phyloP scores from a whole-genome alignment of 176 grass and related monocot genomes.

The Pontederia crassipes region DNA sequence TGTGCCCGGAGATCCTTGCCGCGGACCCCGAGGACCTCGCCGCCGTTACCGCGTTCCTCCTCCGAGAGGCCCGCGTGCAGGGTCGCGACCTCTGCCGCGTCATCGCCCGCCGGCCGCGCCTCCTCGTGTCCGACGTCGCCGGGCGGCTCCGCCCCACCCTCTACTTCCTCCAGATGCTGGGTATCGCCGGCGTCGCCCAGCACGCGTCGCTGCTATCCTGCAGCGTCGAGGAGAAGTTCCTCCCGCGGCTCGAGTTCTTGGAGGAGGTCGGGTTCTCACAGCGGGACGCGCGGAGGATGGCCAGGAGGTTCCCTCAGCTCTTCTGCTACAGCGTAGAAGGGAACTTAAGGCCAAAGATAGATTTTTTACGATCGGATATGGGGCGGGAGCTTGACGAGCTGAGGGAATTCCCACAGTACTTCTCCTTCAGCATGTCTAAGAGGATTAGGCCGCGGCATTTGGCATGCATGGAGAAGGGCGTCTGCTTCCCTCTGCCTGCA shows the following conservation, averaged over 20 bases:
- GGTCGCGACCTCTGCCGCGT: constrained; percentile 35
- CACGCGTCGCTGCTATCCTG: constrained; percentile 74
- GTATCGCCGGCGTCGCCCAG: constrained; percentile 39
- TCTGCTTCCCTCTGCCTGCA: constrained; percentile 49
- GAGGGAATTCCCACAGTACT: constrained; percentile 70
- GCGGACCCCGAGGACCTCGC: constrained; percentile 19
- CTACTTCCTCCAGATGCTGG: constrained; percentile 81
- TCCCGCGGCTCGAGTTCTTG: constrained; percentile 78
- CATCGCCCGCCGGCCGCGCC: constrained; percentile 54
- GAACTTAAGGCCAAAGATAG: constrained; percentile 74
- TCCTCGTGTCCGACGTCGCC: constrained; percentile 66
- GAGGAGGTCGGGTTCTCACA: constrained; percentile 43
- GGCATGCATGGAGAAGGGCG: constrained; percentile 39
- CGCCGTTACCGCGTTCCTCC: constrained; percentile 44
- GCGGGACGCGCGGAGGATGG: constrained; percentile 52
- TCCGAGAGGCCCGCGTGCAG: constrained; percentile 32
- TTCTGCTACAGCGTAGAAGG: constrained; percentile 66
- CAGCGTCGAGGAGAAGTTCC: constrained; percentile 80
- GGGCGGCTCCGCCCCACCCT: constrained; percentile 51
- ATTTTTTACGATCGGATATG: constrained; percentile 50
- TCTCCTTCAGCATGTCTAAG: constrained; percentile 59
- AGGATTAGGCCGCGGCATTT: constrained; percentile 56
- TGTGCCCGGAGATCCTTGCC: no score
- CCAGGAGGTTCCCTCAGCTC: constrained; percentile 57
- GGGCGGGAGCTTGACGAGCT: constrained; percentile 43